These are phyloP conservation scores for Chiua virens DNA, from an alignment of 768 basidiomycete genomes.

Conservation along the genomic window DNA sequence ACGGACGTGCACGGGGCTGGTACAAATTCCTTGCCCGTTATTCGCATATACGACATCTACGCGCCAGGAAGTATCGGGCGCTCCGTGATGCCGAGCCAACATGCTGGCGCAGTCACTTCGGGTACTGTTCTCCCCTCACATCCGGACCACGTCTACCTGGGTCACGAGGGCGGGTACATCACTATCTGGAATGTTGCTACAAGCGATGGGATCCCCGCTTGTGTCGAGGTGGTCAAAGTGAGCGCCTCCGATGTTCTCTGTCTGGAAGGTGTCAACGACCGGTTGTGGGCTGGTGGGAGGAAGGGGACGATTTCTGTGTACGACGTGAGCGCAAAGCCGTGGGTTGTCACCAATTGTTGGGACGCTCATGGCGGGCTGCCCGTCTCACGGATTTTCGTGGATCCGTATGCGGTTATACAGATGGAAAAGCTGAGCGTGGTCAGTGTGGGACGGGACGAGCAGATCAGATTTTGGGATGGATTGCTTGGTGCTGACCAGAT, in stretches of 20 bases:
- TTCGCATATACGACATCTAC: slow-evolving; percentile 80
- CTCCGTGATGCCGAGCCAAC: slow-evolving; percentile 60
- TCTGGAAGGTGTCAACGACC: slow-evolving; percentile 79
- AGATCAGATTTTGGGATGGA: slow-evolving; percentile 86
- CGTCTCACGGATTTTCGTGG: slow-evolving; percentile 63
- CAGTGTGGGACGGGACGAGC: slow-evolving; percentile 74
- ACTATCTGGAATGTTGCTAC: slow-evolving; percentile 72
- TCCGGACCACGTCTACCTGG: slow-evolving; percentile 72
- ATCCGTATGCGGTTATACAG: slow-evolving; percentile 73
- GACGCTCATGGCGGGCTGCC: slow-evolving; percentile 71
- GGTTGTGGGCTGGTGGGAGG: slow-evolving; percentile 85
- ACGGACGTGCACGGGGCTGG: slow-evolving; percentile 46
- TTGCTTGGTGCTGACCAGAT: slow-evolving; percentile 82
- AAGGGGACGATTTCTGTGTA: slow-evolving; percentile 82
- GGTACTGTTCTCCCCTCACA: slow-evolving; percentile 73
- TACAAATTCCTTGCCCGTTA: slow-evolving; percentile 57
- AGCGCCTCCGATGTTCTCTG: slow-evolving; percentile 78
- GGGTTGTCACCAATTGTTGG: slow-evolving; percentile 89
- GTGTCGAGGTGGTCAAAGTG: slow-evolving; percentile 77
- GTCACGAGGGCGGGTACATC: slow-evolving; percentile 89
- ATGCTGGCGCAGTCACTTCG: slow-evolving; percentile 80
- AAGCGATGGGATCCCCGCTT: slow-evolving; percentile 58
- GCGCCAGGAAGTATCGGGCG: slow-evolving; percentile 54
- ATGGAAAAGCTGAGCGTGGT: slow-evolving; percentile 66
- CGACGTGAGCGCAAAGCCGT: slow-evolving; percentile 71